Evolutionary conservation across 345 rosid species (phyloP), one percentile per base, ranked within the genome.

Genomic region (Citrus medica): DNA sequence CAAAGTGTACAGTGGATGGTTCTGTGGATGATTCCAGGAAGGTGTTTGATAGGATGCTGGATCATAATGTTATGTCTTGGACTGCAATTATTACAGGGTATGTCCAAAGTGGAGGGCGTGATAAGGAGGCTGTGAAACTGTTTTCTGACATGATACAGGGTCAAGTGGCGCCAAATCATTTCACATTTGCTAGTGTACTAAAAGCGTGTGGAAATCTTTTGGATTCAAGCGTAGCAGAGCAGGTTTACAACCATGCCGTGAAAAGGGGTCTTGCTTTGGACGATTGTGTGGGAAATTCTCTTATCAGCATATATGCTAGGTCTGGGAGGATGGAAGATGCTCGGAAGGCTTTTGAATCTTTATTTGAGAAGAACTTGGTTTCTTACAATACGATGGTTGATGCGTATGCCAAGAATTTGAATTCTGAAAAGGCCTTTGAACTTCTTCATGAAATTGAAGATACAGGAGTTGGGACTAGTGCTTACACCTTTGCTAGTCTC

Each of bases 51-150:
- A 78, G 87, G 75, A 90, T 92, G 93, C 76, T 80, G 35, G 85
- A 79, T 60, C 93, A 86, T 61, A 84, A 86, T 71, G 91, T 93
- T 13, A 90, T 89, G 93, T 90, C 93, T 6, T 94, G 95, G 90
- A 90, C 90, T 35, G 88, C 98, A 40, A 81, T 92, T 71, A 90
- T 92, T 61, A 87, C 91, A 16, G 94, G 88, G 42, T 84, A 86
- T 81, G 69, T 86, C 35, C 87, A 82, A 62, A 74, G 68, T 75
- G 88, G 88, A 78, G 74, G 74, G 42, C 61, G 51, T 9, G 84
- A 82, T 80, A 6, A 79, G 71, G 93, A 86, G 79, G 93, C 93
- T 56, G 19, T 90, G 67, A 76, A 79, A 33, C 87, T 91, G 55
- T 92, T 91, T 53, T 42, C 83, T 27, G 79, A 84, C 69, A 92